phyloP scores from a whole-genome alignment of 305 asterid genomes.

The Nicotiana rustica region DNA sequence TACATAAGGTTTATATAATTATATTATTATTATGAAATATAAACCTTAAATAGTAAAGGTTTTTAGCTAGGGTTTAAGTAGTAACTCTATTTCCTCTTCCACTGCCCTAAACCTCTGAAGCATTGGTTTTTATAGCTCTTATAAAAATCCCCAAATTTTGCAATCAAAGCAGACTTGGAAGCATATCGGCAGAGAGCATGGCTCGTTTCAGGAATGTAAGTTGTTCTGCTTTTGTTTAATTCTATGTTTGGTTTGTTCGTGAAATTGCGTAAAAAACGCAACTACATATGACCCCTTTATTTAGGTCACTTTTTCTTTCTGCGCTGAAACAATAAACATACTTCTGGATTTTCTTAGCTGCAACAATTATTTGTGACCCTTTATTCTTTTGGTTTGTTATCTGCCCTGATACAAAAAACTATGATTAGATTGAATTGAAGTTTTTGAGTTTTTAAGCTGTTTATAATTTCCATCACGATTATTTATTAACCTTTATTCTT shows the following conservation, averaged over 20 bases:
- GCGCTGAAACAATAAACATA: not conserved
- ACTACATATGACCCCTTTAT: not conserved
- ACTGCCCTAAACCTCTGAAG: too few species aligned
- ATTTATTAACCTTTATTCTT: not conserved
- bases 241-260: not conserved
- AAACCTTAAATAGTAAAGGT: too few species aligned
- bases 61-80: too few species aligned
- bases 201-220: slow-evolving; percentile 31
- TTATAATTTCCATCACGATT: not conserved
- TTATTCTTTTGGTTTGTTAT: not conserved
- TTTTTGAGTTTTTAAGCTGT: not conserved
- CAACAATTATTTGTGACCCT: not conserved
- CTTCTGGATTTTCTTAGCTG: not conserved
- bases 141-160: not conserved
- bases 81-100: too few species aligned
- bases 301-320: not conserved
- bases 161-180: not conserved
- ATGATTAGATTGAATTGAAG: not conserved
- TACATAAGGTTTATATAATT: too few species aligned
- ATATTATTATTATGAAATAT: too few species aligned
- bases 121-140: too few species aligned
- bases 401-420: not conserved
- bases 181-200: not conserved
- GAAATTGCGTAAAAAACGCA: not conserved
- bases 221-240: not conserved